Evolutionary conservation across 805 yeast species (phyloP), one percentile per base, ranked within the genome.

Genomic region (Candida coquimbonensis): DNA sequence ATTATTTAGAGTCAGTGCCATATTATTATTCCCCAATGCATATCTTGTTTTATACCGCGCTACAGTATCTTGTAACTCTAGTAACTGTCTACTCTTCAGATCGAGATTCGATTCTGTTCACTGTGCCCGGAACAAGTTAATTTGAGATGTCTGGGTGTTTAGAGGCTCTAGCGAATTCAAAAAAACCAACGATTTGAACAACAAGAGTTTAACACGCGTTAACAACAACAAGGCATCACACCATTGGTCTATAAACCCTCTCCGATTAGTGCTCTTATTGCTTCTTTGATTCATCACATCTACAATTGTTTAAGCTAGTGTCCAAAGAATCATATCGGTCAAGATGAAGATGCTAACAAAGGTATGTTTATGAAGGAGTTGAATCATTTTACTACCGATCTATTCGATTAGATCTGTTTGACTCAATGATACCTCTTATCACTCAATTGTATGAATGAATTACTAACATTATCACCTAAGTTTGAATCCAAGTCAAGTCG

Each of bases 401-500:
- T n/a, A 16, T 21, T 14, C n/a, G 36, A 33, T 24, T 24, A 31
- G 40, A 31, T 29, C 36, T 13, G 37, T 16, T 5, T n/a, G 17
- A 7, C 19, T 16, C 3, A 33, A 33, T 16, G 17, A 16, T 14
- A 33, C 12, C 17, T 16, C 19, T 33, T 7, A 29, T 29, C 31
- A 9, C 31, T 33, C 16, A 29, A 32, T 24, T 13, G 16, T 37
- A 6, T 24, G 19, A 9, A 4, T 25, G 7, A 16, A 19, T 33
- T 47, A 45, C 50, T 48, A 43, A 51, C 52, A 36, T 31, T 41
- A 32, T 16, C 13, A 63, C 61, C 49, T 54, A 64, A 87, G 82
- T 91, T 91, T 67, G 97, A 95, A 72, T 90, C 98, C 62, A 88
- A 93, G 77, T 88, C 97, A 53, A 87, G 97, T 49, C 77, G 98